Evolutionary conservation across 352 stramenopile genomes (phyloP), one percentile per base, ranked within the genome.

Genomic region (Phytophthora agathidicida): DNA sequence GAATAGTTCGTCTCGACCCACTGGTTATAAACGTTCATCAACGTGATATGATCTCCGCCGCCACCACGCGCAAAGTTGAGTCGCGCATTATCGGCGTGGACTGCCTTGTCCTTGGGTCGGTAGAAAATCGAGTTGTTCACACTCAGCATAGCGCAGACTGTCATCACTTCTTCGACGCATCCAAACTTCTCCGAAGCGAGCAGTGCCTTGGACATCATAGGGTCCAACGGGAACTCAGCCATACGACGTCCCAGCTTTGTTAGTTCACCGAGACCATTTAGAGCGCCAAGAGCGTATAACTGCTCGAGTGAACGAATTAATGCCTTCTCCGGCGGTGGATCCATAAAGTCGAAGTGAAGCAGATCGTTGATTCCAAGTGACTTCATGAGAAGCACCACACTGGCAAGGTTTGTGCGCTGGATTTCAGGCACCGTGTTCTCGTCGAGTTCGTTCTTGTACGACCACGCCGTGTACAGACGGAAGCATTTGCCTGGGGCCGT

Each of bases 341-440:
- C 98, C 96, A 99, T 99, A 61, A 99, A 99, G 75, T 99, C 98
- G 62, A 99, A 99, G 65, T 99, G 83, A 16, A 99, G 72, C 43
- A 99, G 71, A 73, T 99, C 97, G 66, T 99, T 98, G 66, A 99
- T 99, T 4, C 98, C 98, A 3, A 99, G 83, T 60, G 88, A 98
- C 75, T 99, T 99, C 53, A 99, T 92, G 67, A 99, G 89, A 31
- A 99, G 77, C 50, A 99, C 97, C 4, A 99, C 97, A 72, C 96
- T 99, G 9, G 82, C 87, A 62, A 99, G 75, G 41, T 97, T 96
- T 0, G 89, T 97, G 35, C 97, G 84, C 26, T 99, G 82, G 63
- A 99, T 99, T 80, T 99, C 97, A 0, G 98, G 97, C 66, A 99
- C 98, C 0, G 94, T 99, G 60, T 99, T 99, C 52, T 98, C 88